These are phyloP conservation scores for Fusarium anthophilum DNA, from an alignment of 2,329 filamentous ascomycete species.

Conservation along the genomic window DNA sequence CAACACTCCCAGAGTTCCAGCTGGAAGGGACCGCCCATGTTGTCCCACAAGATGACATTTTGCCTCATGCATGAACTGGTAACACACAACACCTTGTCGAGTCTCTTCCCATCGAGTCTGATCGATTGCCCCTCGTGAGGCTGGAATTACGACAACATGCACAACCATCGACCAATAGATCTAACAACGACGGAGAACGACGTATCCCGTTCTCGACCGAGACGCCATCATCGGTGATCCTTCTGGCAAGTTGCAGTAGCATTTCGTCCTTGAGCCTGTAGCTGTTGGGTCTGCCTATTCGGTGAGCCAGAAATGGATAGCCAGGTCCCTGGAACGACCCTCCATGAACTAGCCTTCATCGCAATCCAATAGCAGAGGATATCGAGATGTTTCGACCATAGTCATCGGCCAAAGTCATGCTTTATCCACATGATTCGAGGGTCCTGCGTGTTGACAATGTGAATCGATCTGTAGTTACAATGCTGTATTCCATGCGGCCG, in stretches of 20 bases:
- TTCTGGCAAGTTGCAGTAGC: constrained; percentile 25
- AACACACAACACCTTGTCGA: constrained; percentile 4
- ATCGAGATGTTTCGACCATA: not conserved
- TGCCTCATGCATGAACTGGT: constrained; percentile 29
- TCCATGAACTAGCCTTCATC: not conserved
- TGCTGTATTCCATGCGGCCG: constrained; percentile 13
- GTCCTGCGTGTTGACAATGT: constrained; percentile 30
- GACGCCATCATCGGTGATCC: constrained; percentile 12
- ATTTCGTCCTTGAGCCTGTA: constrained; percentile 1
- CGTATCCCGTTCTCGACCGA: constrained; percentile 10
- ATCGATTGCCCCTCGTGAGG: constrained; percentile 1
- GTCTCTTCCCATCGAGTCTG: not conserved
- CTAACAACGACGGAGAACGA: not conserved
- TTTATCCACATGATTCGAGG: constrained; percentile 25
- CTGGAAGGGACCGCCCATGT: constrained; percentile 6
- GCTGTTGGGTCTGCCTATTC: constrained; percentile 3
- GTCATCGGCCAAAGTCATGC: constrained; percentile 10
- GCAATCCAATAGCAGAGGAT: not conserved
- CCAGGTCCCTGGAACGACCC: not conserved
- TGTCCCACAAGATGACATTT: constrained; percentile 1
- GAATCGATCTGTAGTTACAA: constrained; percentile 8
- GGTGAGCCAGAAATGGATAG: constrained; percentile 14
- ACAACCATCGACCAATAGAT: not conserved
- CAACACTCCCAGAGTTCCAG: not conserved
- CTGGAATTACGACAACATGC: constrained; percentile 3